Conservation (phyloP, 1,284 basidiomycete species). For the Trichosporon inkin region DNA sequence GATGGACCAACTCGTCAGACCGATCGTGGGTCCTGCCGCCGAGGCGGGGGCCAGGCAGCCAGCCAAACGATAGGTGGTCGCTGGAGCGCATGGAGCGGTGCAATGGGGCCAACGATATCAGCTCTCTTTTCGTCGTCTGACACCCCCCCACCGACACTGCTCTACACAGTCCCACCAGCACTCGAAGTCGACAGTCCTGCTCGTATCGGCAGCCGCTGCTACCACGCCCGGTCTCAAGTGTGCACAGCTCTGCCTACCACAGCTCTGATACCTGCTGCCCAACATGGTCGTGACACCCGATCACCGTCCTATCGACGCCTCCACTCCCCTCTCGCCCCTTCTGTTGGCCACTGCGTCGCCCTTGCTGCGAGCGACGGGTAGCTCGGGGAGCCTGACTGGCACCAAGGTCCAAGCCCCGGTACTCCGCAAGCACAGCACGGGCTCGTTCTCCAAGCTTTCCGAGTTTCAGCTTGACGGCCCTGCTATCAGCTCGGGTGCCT, state of each 20-base stretch:
- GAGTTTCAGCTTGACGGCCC: constrained; percentile 43
- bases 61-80: neutral
- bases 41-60: neutral
- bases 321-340: constrained; percentile 24
- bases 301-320: constrained; percentile 19
- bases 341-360: constrained; percentile 14
- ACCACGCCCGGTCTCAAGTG: neutral
- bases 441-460: constrained; percentile 45
- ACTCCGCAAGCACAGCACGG: constrained; percentile 31
- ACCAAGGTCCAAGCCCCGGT: constrained; percentile 16
- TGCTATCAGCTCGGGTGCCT: constrained; percentile 15
- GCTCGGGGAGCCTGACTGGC: neutral
- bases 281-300: constrained; percentile 30
- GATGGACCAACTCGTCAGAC: neutral
- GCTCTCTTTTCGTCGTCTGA: neutral
- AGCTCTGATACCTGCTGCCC: neutral
- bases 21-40: neutral
- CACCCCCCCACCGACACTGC: too few species aligned
- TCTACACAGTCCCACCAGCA: too few species aligned
- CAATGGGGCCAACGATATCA: too few species aligned
- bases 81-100: too few species aligned
- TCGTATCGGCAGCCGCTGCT: neutral
- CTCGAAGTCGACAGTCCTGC: too few species aligned
- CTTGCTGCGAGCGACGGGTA: neutral
- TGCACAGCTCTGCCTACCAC: neutral